Evolutionary conservation across 78 protist species (phyloP), one percentile per base, ranked within the genome.

Genomic region (Dictyostelium brefeldianum): DNA sequence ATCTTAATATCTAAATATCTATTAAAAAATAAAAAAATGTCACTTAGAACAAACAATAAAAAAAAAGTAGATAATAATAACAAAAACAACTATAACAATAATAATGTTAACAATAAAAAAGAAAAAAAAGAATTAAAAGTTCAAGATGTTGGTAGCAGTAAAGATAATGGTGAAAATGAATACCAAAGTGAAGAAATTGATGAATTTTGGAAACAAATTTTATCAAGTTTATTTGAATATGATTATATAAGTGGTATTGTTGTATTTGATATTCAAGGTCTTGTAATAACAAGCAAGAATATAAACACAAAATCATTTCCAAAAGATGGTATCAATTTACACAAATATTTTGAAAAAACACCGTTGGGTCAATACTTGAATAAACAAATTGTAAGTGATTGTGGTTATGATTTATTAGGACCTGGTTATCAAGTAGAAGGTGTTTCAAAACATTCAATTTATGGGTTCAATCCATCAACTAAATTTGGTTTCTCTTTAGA

Each of bases 191-290:
- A 62, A 27, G 71, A 62, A n/a, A 27, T 14, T 25, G 43, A 27
- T 27, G 36, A 62, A n/a, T 62, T 62, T 62, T 62, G 29, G 43
- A 25, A 62, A 27, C 71, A 62, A 62, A 62, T 62, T 27, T 6
- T 62, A 22, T 10, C 46, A 62, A 25, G 46, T 25, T 62, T 25
- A 62, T 62, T 62, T 25, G 71, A 62, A 25, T 36, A 62, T 27
- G 41, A 62, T 12, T 62, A 62, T 62, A 62, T 62, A 11, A 62
- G 71, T 62, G 71, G 71, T 62, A 36, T 62, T n/a, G 71, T 25
- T 25, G 25, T 62, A 15, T 62, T 62, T 11, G 41, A 62, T 25
- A 22, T 11, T 6, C 17, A 27, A 3, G 71, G 71, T 15, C 4
- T 62, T 10, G 71, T 62, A 11, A 0, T 62, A n/a, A 25, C 71